Conservation (phyloP, 164 flowering plant genomes). For the Akebia trifoliata region DNA sequence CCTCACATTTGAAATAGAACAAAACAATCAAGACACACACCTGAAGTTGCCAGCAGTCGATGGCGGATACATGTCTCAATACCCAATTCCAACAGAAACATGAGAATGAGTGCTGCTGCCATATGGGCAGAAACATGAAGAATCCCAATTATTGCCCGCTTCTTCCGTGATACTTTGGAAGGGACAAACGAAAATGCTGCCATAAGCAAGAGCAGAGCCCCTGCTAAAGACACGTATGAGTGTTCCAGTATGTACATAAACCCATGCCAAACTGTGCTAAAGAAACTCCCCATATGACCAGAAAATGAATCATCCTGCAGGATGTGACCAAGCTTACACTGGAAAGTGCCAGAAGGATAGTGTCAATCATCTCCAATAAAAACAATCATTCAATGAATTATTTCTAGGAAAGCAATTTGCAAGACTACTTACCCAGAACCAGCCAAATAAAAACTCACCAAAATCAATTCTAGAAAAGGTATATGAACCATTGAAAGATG, state of each 20-base stretch:
- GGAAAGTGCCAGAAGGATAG: conserved; percentile 15
- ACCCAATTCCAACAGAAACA: conserved; percentile 90
- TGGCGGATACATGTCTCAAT: conserved; percentile 88
- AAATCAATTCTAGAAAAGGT: no score
- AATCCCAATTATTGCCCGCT: conserved; percentile 57
- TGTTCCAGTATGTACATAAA: conserved; percentile 61
- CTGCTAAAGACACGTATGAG: conserved; percentile 68
- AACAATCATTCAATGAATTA: neutral
- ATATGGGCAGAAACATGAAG: conserved; percentile 93
- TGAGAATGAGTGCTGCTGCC: conserved; percentile 76
- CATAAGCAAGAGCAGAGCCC: conserved; percentile 52
- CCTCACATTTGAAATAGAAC: no score
- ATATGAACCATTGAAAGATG: no score
- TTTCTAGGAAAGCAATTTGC: neutral
- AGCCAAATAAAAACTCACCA: no score
- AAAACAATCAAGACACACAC: conserved; percentile 25
- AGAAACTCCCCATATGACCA: conserved; percentile 79
- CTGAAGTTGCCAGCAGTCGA: conserved; percentile 82
- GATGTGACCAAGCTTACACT: conserved; percentile 89
- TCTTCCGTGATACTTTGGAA: conserved; percentile 80
- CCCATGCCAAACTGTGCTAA: conserved; percentile 60
- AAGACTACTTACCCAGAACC: conserved; percentile 2
- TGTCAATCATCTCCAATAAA: conserved; percentile 14
- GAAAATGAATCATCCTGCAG: conserved; percentile 72
- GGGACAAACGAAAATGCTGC: conserved; percentile 71